Evolutionary conservation across 2,329 filamentous ascomycete genomes (phyloP), one percentile per base, ranked within the genome.

Genomic region (Sordariomycetes sp.): DNA sequence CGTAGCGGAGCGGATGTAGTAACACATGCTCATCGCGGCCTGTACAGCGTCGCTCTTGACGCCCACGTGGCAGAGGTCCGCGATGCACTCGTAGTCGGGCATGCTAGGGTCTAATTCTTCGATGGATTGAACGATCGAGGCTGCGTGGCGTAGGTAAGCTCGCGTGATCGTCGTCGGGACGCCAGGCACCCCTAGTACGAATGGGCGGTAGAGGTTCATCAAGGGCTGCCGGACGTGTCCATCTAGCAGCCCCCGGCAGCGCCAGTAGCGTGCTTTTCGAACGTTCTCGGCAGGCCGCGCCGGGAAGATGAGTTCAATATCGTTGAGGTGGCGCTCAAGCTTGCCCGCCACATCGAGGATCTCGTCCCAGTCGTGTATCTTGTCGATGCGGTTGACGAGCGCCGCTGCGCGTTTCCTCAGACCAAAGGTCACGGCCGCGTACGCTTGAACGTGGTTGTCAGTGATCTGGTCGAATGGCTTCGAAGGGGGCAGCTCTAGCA

Each of bases 1-100:
- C 9, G 51, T 39, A 2, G 46, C 47, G n/a, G 47, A 42, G 24
- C 56, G 57, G 46, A 75, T 70, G 37, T 70, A 75, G 42, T 67
- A 72, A 45, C 71, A 75, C 10, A 75, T 54, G 37, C 69, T 70
- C 29, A 75, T 60, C 3, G 68, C 66, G 0, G 70, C 68, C 46
- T 74, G 69, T 15, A 72, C 54, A 17, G 75, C 66, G 40, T 75
- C 71, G 39, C 64, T 61, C 43, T 68, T 70, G 23, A 75, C 47
- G 9, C 72, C 55, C 32, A 71, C 59, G 38, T 71, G 60, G 35
- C 72, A 70, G 59, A 73, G 68, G 37, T 70, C 65, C 42, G 59
- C 59, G 17, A 70, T 57, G 27, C 66, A 62, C 26, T 59, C 51
- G 33, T 66, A 73, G 30, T 64, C 61, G 3, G 63, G 55, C 5